These are phyloP conservation scores for Rutstroemia sp. DNA, from an alignment of 2,329 filamentous ascomycete genomes.

Conservation along the genomic window DNA sequence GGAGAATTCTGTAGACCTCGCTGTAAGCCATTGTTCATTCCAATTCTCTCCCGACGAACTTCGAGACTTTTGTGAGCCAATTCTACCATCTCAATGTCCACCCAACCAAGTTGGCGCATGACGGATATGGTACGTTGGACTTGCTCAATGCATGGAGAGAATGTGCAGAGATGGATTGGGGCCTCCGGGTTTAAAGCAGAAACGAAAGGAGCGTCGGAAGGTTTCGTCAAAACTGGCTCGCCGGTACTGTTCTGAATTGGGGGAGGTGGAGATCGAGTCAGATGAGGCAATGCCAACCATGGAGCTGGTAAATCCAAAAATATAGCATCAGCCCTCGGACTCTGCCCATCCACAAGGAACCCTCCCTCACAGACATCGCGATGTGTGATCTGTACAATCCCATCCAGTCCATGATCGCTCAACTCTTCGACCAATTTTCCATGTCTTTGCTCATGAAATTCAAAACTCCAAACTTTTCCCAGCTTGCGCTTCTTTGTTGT, in stretches of 20 bases:
- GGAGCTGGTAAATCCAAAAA: constrained; percentile 78
- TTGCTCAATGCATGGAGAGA: constrained; percentile 96
- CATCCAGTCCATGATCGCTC: constrained; percentile 55
- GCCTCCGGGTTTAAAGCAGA: constrained; percentile 64
- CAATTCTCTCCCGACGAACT: constrained; percentile 73
- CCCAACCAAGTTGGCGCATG: constrained; percentile 77
- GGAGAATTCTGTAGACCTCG: constrained; percentile 53
- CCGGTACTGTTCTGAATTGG: constrained; percentile 8
- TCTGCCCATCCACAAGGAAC: constrained; percentile 51
- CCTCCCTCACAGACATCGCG: constrained; percentile 73
- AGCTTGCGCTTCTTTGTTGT: constrained; percentile 32
- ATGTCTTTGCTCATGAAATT: constrained; percentile 69
- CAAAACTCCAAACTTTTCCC: constrained; percentile 75
- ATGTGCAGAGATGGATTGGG: constrained; percentile 78
- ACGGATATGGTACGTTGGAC: constrained; percentile 78
- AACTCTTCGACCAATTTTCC: constrained; percentile 64
- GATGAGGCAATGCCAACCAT: constrained; percentile 70
- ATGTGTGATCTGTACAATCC: constrained; percentile 64
- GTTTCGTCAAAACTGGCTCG: not conserved
- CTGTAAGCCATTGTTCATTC: constrained; percentile 49
- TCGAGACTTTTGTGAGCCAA: constrained; percentile 73
- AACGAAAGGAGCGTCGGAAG: constrained; percentile 34
- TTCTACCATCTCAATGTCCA: constrained; percentile 90
- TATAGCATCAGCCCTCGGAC: constrained; percentile 59
- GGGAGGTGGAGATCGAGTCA: constrained; percentile 47